Base-by-base conservation (phyloP, 164 flowering plant genomes). In the grape (Vitis vinifera) region DNA sequence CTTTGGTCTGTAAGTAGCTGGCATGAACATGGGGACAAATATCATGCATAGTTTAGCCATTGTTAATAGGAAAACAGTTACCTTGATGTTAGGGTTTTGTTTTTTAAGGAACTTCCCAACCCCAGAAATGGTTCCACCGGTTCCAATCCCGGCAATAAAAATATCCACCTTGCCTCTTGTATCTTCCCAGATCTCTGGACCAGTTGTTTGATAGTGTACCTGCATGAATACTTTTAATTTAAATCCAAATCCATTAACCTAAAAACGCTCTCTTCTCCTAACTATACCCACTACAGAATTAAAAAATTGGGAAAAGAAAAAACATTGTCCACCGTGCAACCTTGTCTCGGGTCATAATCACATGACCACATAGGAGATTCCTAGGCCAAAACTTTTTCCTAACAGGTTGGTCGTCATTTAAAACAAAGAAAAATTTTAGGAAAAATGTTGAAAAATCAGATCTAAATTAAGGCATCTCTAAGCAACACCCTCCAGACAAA, bases 101-200 rank as follows among this genome's bases (percentile, higher is more conserved):
- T 84, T 52, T 82, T 95, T 95, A 59, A 95, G 86, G 74, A 68
- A 95, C 60, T 79, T 88, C 30, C 99, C 98, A 75, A 79, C 93
- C 10, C 99, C 99, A 64, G 96, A 29, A 65, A 94, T 88, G 68
- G 99, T 95, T 58, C 99, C 99, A 61, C 97, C 98, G 44, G 98
- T 95, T 59, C 99, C 99, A 78, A 95, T 92, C 17, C 99, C 98
- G 0, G 91, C 97, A 73, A 95, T 79, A 76, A 95, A 87, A 52
- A 95, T 91, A 76, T 91, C 99, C 74, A 95, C 96, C 78, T 91
- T 92, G 75, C 99, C 99, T 63, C 77, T 82, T 55, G 99, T 91
- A 80, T 95, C 99, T 68, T 92, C 96, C 99, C 98, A 95, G 53
- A 95, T 92, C 79, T 95, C 99, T 44, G 99, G 99, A 71, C 98